Conservation (phyloP, 2,329 filamentous ascomycete species). For the Lecanicillium sp. region DNA sequence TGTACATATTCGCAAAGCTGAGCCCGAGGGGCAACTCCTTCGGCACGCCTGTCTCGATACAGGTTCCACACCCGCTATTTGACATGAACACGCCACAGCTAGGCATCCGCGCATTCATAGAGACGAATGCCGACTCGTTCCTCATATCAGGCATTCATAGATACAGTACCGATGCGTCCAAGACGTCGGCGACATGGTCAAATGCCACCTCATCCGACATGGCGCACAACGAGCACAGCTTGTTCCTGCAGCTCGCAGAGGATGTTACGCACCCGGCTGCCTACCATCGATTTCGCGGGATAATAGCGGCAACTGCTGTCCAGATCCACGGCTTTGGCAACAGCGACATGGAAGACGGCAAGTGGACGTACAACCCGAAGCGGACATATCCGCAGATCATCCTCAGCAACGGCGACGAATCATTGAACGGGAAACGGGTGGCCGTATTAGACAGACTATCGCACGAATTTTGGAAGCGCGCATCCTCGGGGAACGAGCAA, state of each 20-base stretch:
- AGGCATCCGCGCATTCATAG: constrained; percentile 4
- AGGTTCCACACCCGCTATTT: constrained; percentile 6
- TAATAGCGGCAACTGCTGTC: background rate
- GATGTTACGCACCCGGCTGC: constrained; percentile 5
- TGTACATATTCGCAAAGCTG: constrained; percentile 9
- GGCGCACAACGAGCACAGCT: constrained; percentile 7
- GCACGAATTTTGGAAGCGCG: constrained; percentile 5
- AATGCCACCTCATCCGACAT: constrained; percentile 7
- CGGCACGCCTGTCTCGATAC: constrained; percentile 7
- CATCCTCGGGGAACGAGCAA: background rate
- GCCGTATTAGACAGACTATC: constrained; percentile 2
- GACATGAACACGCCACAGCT: constrained; percentile 10
- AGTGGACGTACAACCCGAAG: constrained; percentile 5
- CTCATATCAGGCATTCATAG: constrained; percentile 7
- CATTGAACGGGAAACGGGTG: constrained; percentile 2
- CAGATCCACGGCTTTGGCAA: constrained; percentile 9
- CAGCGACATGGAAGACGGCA: constrained; percentile 6
- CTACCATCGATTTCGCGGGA: background rate
- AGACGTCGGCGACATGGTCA: background rate
- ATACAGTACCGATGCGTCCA: background rate
- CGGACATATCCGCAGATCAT: constrained; percentile 7
- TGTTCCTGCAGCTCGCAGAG: constrained; percentile 6
- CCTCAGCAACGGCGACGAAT: constrained; percentile 5
- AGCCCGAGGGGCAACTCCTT: background rate
- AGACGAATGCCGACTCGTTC: constrained; percentile 8